Evolutionary conservation across 2,329 filamentous ascomycete genomes (phyloP), one percentile per base, ranked within the genome.

Genomic region (Venturiaceae sp.): DNA sequence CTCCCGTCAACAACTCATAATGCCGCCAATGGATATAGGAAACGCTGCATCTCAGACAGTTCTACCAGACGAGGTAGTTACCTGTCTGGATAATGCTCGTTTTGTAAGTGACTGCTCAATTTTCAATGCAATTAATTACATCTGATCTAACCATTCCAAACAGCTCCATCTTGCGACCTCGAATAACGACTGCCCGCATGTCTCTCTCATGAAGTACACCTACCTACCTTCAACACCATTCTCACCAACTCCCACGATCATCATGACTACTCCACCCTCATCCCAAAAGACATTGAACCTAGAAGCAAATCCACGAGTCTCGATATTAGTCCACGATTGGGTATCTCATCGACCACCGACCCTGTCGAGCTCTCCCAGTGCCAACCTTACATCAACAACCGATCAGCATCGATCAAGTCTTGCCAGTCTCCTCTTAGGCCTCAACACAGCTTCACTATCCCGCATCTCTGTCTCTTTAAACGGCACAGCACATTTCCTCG

Each of bases 201-300:
- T 97, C 64, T 95, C 91, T 37, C 84, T 99, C 63, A 99, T 99
- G 94, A 96, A 95, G 78, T 97, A 97, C 78, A 97, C 94, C 68
- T 97, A 96, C 75, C 87, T 99, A 23, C 87, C 91, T 39, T 84
- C 81, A 5, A 67, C 68, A 13, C 89, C 88, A 16, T 85, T 84
- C 39, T 87, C 84, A 72, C 81, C 83, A 39, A 69, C 80, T 55
- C 76, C 77, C 14, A 72, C 90, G n/a, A 87, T 91, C 63, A 95
- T 97, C 69, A 87, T 97, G 79, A 97, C 94, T 58, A 95, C 88
- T 50, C 90, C 90, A 65, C 84, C 86, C 1, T 82, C 84, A 59
- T 90, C 86, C 36, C 86, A 85, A 65, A 94, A 92, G 75, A 90
- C 85, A 32, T 82, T 84, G 65, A 96, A 96, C 71, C 83, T 97